Evolutionary conservation across 306 rosid genomes (phyloP).

Genomic region (Leucaena leucocephala): DNA sequence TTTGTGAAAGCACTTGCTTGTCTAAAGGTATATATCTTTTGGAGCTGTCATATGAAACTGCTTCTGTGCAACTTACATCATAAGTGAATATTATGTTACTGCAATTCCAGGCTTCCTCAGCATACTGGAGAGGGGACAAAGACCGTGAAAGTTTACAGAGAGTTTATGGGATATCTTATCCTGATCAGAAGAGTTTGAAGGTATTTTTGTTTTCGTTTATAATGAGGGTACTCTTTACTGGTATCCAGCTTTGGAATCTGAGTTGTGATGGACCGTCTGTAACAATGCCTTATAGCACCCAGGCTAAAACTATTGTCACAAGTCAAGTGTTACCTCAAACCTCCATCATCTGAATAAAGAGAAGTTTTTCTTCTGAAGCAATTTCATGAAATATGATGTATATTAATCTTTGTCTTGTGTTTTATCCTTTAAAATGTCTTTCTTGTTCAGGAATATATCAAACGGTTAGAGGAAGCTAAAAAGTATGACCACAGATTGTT

Average conservation of each 20-base stretch:
- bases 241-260: slow-evolving; percentile 8
- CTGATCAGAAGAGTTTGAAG: slow-evolving; percentile 89
- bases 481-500: slow-evolving; percentile 88
- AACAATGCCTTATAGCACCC: slow-evolving; percentile 2
- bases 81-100: slow-evolving; percentile 26
- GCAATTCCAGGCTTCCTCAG: slow-evolving; percentile 89
- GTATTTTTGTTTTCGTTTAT: slow-evolving; percentile 41
- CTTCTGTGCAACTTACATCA: background rate
- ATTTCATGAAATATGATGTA: slow-evolving; percentile 26
- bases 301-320: background rate
- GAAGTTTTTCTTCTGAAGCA: background rate
- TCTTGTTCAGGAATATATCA: slow-evolving; percentile 62
- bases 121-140: slow-evolving; percentile 96
- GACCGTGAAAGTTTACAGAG: slow-evolving; percentile 92
- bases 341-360: slow-evolving; percentile 14
- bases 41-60: slow-evolving; percentile 19
- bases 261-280: slow-evolving; percentile 14
- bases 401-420: slow-evolving; percentile 23
- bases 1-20: slow-evolving; percentile 93
- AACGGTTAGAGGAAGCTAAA: slow-evolving; percentile 84
- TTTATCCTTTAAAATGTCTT: slow-evolving; percentile 18
- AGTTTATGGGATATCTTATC: slow-evolving; percentile 97
- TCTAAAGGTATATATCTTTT: slow-evolving; percentile 63
- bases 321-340: background rate
- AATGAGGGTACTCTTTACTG: background rate